phyloP scores from a whole-genome alignment of 2,329 filamentous ascomycete species.

The Pseudohalonectria lignicola region DNA sequence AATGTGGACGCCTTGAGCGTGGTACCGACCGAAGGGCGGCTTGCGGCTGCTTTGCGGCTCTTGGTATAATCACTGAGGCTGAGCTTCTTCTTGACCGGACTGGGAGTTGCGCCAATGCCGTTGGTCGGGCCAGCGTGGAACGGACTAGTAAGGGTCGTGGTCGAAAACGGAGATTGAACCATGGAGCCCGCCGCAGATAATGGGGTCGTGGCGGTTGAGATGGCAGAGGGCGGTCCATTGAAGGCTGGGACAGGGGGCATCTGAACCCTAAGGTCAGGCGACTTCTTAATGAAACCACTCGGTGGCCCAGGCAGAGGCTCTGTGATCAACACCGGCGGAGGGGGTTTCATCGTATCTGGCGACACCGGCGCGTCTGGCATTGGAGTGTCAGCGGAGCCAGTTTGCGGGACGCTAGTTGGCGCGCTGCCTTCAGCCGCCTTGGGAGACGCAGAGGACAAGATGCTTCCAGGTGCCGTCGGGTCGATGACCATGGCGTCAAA shows the following conservation, averaged over 20 bases:
- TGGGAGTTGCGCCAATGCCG: conserved; percentile 35
- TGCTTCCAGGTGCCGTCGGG: conserved; percentile 11
- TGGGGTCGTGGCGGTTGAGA: conserved; percentile 30
- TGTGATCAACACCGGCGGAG: background rate
- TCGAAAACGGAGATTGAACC: conserved; percentile 39
- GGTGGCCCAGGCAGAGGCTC: background rate
- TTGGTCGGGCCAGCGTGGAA: conserved; percentile 31
- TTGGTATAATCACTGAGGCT: conserved; percentile 56
- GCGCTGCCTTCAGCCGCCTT: too few relatives aligned
- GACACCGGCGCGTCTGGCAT: conserved; percentile 10
- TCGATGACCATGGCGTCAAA: conserved; percentile 28
- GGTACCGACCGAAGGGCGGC: conserved; percentile 22
- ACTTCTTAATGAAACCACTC: conserved; percentile 19
- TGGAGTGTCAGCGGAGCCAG: conserved; percentile 14
- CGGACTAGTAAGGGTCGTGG: conserved; percentile 24
- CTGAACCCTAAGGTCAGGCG: conserved; percentile 40
- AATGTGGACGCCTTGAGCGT: conserved; percentile 25
- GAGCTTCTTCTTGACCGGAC: conserved; percentile 56
- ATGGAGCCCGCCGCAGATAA: conserved; percentile 28
- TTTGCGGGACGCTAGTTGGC: too few relatives aligned
- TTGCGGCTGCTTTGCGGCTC: conserved; percentile 41
- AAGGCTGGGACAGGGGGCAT: conserved; percentile 42
- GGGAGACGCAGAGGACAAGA: too few relatives aligned
- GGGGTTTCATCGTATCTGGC: background rate
- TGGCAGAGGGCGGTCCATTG: conserved; percentile 22